Evolutionary conservation across 2,329 filamentous ascomycete genomes (phyloP).

Genomic region (Colletotrichum echinochloae): DNA sequence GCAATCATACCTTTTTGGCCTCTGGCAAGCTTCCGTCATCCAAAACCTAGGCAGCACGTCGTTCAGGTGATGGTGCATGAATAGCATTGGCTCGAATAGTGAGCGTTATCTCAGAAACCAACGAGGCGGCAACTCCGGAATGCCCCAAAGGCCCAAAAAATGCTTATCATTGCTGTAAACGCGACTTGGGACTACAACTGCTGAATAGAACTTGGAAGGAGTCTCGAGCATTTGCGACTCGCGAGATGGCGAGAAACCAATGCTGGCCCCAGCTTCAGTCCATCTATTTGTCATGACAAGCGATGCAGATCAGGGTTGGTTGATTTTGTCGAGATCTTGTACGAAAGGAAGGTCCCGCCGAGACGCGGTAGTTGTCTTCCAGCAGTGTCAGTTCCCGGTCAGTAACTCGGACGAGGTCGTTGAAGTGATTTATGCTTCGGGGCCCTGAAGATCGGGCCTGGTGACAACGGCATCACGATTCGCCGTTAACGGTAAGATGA

Average conservation of each 20-base stretch:
- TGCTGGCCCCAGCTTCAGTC: constrained; percentile 57
- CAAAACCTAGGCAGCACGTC: not conserved
- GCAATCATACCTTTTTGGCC: constrained; percentile 26
- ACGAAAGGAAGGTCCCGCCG: constrained; percentile 77
- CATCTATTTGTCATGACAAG: constrained; percentile 56
- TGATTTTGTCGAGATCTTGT: constrained; percentile 78
- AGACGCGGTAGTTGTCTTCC: constrained; percentile 55
- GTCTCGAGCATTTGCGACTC: constrained; percentile 50
- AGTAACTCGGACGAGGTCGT: constrained; percentile 65
- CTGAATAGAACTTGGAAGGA: too few relatives aligned
- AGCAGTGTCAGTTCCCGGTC: constrained; percentile 59
- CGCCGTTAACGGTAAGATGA: constrained; percentile 70
- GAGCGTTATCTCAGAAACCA: constrained; percentile 1
- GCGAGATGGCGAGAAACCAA: constrained; percentile 56
- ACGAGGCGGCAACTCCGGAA: not conserved
- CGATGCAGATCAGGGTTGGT: constrained; percentile 47
- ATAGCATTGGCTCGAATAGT: not conserved
- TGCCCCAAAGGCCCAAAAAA: constrained; percentile 25
- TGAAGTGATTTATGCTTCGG: not conserved
- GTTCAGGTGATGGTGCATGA: not conserved
- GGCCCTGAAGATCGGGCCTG: not conserved
- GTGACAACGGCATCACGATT: not conserved
- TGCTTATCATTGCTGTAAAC: constrained; percentile 43
- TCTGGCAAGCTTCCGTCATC: not conserved
- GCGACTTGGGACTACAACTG: constrained; percentile 44